phyloP scores from a whole-genome alignment of 2,329 filamentous ascomycete species.

The Fusarium floridanum region DNA sequence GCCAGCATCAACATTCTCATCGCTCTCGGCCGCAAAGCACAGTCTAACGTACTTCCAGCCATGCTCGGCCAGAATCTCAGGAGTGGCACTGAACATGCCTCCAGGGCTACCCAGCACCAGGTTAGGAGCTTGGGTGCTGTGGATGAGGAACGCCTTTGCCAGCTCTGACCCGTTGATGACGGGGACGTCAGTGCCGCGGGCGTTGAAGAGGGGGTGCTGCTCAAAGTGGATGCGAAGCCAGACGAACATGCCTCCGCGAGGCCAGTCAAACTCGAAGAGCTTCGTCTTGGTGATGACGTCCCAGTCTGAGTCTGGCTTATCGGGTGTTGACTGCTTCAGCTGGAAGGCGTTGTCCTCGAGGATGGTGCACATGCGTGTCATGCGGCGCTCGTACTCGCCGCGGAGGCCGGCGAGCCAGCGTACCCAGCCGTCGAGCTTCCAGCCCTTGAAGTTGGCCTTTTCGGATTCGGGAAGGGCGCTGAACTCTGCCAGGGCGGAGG shows the following conservation, averaged over 20 bases:
- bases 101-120: slow-evolving; percentile 80
- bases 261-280: slow-evolving; percentile 83
- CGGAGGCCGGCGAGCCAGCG: slow-evolving; percentile 90
- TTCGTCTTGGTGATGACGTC: slow-evolving; percentile 79
- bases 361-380: slow-evolving; percentile 81
- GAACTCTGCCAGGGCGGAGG: slow-evolving; percentile 57
- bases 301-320: slow-evolving; percentile 72
- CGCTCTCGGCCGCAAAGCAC: slow-evolving; percentile 88
- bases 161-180: slow-evolving; percentile 69
- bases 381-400: slow-evolving; percentile 85
- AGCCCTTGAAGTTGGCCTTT: slow-evolving; percentile 66
- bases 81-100: slow-evolving; percentile 77
- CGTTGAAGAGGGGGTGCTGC: slow-evolving; percentile 75
- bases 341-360: slow-evolving; percentile 77
- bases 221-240: slow-evolving; percentile 83
- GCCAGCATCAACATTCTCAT: slow-evolving; percentile 73
- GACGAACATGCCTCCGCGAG: slow-evolving; percentile 91
- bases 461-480: slow-evolving; percentile 61
- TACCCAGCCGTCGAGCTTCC: slow-evolving; percentile 89
- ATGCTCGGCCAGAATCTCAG: slow-evolving; percentile 66
- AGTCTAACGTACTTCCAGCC: slow-evolving; percentile 82
- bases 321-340: slow-evolving; percentile 71
- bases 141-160: slow-evolving; percentile 76
- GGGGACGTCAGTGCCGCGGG: slow-evolving; percentile 43
- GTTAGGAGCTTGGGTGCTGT: slow-evolving; percentile 76